These are phyloP conservation scores for Sclerotinia glacialis DNA, from an alignment of 2,329 filamentous ascomycete species.

Conservation along the genomic window DNA sequence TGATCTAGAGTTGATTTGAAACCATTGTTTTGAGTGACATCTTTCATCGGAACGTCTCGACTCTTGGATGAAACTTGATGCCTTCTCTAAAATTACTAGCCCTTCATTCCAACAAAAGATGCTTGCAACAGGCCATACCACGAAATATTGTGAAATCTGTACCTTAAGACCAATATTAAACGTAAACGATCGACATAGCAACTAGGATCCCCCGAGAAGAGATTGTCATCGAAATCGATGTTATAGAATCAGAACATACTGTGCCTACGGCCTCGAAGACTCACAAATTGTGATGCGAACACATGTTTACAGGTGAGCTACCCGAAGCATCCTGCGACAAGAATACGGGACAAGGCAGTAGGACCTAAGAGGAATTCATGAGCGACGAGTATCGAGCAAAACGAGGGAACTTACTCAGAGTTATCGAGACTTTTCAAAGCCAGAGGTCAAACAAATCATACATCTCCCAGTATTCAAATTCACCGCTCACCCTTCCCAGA, in stretches of 20 bases:
- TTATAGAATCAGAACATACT: too few relatives aligned
- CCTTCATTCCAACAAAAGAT: neutral
- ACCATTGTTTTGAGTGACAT: neutral
- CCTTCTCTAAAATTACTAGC: neutral
- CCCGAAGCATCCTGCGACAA: neutral
- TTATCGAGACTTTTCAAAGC: too few relatives aligned
- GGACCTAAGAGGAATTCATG: neutral
- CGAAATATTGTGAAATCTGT: neutral
- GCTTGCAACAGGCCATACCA: neutral
- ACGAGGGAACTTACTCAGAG: neutral
- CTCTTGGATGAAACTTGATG: too few relatives aligned
- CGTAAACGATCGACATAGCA: too few relatives aligned
- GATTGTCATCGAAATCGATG: neutral
- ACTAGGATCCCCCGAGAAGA: too few relatives aligned
- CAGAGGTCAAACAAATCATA: too few relatives aligned
- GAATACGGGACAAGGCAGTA: neutral
- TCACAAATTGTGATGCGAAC: neutral
- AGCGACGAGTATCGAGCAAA: neutral
- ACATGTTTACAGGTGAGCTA: neutral
- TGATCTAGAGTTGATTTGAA: too few relatives aligned
- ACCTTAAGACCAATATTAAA: neutral
- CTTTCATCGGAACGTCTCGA: too few relatives aligned
- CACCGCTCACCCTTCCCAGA: neutral
- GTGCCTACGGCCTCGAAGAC: neutral
- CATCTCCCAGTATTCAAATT: neutral